Evolutionary conservation across 768 basidiomycete species (phyloP).

Genomic region (Dendrothele bispora): DNA sequence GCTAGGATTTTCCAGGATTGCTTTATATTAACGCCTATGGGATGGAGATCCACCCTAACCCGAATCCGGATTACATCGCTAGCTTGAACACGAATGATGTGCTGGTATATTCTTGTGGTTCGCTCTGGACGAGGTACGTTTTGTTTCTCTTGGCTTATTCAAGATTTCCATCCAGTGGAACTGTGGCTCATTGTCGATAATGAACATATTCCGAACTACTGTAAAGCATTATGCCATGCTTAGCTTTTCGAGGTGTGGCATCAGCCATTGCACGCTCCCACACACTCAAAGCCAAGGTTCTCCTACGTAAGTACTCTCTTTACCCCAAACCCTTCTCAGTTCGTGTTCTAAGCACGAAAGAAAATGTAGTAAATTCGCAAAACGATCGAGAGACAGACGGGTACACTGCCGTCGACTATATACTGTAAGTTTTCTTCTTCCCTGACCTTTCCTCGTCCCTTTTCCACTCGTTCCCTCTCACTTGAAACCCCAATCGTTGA

Average conservation of each 20-base stretch:
- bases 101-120: slow-evolving; percentile 91
- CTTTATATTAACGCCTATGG: slow-evolving; percentile 92
- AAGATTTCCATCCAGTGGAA: no score
- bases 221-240: slow-evolving; percentile 85
- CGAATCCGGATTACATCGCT: slow-evolving; percentile 78
- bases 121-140: slow-evolving; percentile 84
- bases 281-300: slow-evolving; percentile 72
- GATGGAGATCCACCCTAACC: slow-evolving; percentile 87
- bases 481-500: no score
- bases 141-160: neutral
- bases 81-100: slow-evolving; percentile 60
- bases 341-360: neutral
- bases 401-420: slow-evolving; percentile 83
- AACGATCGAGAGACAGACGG: slow-evolving; percentile 92
- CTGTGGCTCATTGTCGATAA: neutral
- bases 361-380: slow-evolving; percentile 68
- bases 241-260: slow-evolving; percentile 82
- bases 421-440: slow-evolving; percentile 55
- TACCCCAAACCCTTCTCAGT: neutral
- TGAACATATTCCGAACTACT: no score
- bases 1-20: slow-evolving; percentile 59
- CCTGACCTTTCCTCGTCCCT: slow-evolving; percentile 3
- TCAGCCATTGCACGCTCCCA: slow-evolving; percentile 72
- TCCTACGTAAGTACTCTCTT: slow-evolving; percentile 62
- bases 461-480: neutral